Conservation (phyloP, 2,329 filamentous ascomycete species). For the Nigrospora oryzae region DNA sequence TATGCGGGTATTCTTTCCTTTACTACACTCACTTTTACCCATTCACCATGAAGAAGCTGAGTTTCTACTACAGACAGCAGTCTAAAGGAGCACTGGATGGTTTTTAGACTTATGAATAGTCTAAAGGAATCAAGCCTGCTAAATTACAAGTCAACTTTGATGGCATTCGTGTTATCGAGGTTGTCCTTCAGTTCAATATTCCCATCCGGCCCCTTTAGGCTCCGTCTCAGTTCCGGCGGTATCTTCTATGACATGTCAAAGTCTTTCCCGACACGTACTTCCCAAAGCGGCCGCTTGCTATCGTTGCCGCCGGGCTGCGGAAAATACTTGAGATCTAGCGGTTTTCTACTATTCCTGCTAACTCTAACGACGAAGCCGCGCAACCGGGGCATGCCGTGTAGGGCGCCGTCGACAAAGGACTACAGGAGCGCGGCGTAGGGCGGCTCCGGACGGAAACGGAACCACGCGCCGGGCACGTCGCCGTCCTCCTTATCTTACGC, state of each 20-base stretch:
- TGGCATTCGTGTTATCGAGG: too few species aligned
- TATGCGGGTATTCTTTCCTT: too few species aligned
- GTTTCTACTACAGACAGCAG: too few species aligned
- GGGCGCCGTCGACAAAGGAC: background rate
- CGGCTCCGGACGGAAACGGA: background rate
- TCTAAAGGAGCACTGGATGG: too few species aligned
- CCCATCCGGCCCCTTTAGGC: background rate
- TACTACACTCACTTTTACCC: too few species aligned
- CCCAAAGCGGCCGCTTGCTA: background rate
- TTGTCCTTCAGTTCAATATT: background rate
- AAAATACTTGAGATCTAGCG: background rate
- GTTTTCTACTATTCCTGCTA: background rate
- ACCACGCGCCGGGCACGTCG: background rate
- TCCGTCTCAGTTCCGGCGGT: background rate
- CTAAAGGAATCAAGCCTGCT: too few species aligned
- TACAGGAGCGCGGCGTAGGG: background rate
- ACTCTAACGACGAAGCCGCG: background rate
- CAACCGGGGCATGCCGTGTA: background rate
- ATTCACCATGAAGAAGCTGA: too few species aligned
- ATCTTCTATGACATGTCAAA: slow-evolving; percentile 1
- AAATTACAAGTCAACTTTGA: too few species aligned
- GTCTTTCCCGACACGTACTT: background rate
- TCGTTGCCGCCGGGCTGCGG: background rate
- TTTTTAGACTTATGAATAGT: too few species aligned
- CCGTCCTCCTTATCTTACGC: background rate